Conservation (phyloP, 2,329 filamentous ascomycete species). For the Myriosclerotinia duriaeana region DNA sequence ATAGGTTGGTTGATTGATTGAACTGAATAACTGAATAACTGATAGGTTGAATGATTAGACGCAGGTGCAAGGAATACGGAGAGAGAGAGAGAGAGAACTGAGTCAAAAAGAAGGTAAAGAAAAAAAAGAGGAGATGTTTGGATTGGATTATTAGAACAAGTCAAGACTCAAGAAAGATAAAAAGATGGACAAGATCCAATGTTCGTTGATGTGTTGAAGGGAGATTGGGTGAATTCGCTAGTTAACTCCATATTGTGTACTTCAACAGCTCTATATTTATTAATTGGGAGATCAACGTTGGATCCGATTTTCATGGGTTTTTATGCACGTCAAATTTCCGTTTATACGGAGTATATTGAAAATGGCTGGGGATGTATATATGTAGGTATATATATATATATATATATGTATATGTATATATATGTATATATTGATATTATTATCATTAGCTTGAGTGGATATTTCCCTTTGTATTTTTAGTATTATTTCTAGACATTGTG, state of each 20-base stretch:
- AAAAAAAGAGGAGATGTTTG: background rate
- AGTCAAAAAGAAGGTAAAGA: background rate
- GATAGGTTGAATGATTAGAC: too few relatives aligned
- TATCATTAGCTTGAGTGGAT: background rate
- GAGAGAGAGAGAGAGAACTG: background rate
- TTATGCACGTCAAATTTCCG: slow-evolving; percentile 14
- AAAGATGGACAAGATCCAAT: background rate
- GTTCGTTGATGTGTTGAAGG: slow-evolving; percentile 3
- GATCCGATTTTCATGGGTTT: slow-evolving; percentile 1
- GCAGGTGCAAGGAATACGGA: background rate
- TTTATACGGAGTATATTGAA: background rate
- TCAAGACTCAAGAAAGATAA: background rate
- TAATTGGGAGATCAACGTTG: background rate
- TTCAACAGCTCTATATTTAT: too few relatives aligned
- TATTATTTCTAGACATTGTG: slow-evolving; percentile 2
- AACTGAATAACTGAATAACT: too few relatives aligned
- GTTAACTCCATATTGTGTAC: too few relatives aligned
- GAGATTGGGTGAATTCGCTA: slow-evolving; percentile 18
- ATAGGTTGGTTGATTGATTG: background rate
- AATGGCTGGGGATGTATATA: slow-evolving; percentile 1
- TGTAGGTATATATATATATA: too few relatives aligned
- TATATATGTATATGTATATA: too few relatives aligned
- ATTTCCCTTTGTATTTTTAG: background rate
- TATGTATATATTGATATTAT: too few relatives aligned
- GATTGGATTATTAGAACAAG: too few relatives aligned